Evolutionary conservation across 2,329 filamentous ascomycete species (phyloP).

Genomic region (Elsinoe perseae): DNA sequence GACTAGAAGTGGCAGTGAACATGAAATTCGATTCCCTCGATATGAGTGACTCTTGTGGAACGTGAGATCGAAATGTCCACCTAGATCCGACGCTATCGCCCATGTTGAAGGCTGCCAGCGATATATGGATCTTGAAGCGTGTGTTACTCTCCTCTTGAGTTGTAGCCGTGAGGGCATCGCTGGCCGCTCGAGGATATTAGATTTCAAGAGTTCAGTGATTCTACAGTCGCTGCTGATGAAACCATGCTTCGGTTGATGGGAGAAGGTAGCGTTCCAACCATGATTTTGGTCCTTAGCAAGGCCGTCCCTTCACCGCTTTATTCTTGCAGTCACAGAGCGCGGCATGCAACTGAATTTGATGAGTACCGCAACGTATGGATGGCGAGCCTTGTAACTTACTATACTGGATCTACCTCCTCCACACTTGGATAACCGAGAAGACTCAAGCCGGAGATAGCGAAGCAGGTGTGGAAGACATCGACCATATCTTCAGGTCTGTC

Average conservation of each 20-base stretch:
- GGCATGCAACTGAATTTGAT: slow-evolving; percentile 10
- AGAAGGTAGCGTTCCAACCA: too few species aligned
- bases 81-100: not conserved
- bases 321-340: not conserved
- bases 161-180: slow-evolving; percentile 51
- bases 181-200: slow-evolving; percentile 56
- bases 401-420: slow-evolving; percentile 76
- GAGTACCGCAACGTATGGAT: not conserved
- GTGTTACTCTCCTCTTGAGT: slow-evolving; percentile 57
- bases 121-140: slow-evolving; percentile 21
- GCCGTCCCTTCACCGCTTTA: not conserved
- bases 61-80: not conserved
- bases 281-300: not conserved
- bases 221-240: too few species aligned
- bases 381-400: slow-evolving; percentile 48
- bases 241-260: too few species aligned
- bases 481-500: slow-evolving; percentile 92
- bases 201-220: slow-evolving; percentile 51
- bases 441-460: slow-evolving; percentile 81
- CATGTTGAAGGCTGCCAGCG: not conserved
- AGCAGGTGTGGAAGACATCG: slow-evolving; percentile 92
- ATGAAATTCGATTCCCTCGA: too few species aligned
- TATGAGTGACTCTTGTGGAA: not conserved
- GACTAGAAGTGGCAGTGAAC: not conserved
- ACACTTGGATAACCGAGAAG: slow-evolving; percentile 70